A percentile compares a stretch with the other conserved stretches of the same genome.
Conservation (phyloP, 2,329 filamentous ascomycete genomes). For the Hymenoscyphus occultus region DNA sequence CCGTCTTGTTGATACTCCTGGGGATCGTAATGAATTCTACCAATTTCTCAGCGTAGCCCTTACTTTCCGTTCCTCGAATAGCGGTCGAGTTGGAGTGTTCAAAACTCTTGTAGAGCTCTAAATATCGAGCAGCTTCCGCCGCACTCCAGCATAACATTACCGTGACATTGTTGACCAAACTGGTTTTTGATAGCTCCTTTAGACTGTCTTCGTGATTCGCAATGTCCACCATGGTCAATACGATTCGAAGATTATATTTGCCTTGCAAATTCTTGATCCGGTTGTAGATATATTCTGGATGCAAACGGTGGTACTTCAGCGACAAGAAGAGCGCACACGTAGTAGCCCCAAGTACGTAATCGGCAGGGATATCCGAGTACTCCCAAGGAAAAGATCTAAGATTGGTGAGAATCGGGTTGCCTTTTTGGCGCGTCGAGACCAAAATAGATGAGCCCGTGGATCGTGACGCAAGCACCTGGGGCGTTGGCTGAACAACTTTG, state of each 20-base stretch:
- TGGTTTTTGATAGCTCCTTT: slow-evolving; percentile 88
- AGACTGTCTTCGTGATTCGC: slow-evolving; percentile 87
- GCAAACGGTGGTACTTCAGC: slow-evolving; percentile 93
- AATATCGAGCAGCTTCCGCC: slow-evolving; percentile 86
- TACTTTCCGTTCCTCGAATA: slow-evolving; percentile 82
- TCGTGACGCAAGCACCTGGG: slow-evolving; percentile 72
- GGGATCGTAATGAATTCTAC: slow-evolving; percentile 92
- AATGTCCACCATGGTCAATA: slow-evolving; percentile 93
- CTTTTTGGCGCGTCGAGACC: slow-evolving; percentile 89
- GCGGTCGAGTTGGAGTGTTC: slow-evolving; percentile 77
- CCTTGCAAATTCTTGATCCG: slow-evolving; percentile 81
- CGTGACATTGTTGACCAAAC: slow-evolving; percentile 87
- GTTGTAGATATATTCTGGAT: slow-evolving; percentile 97
- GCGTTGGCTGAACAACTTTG: slow-evolving; percentile 80
- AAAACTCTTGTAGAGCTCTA: slow-evolving; percentile 92
- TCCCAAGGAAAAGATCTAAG: slow-evolving; percentile 88
- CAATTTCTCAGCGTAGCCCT: slow-evolving; percentile 79
- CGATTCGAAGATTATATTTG: slow-evolving; percentile 80
- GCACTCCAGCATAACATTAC: slow-evolving; percentile 92
- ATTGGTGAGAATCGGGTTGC: slow-evolving; percentile 85
- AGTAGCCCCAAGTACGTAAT: slow-evolving; percentile 83
- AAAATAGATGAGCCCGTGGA: slow-evolving; percentile 73
- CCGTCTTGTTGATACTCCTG: slow-evolving; percentile 87
- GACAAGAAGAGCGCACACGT: slow-evolving; percentile 92
- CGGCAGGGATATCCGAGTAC: slow-evolving; percentile 92